Conservation (phyloP, 257 asterid genomes). For the Datura wrightii region DNA sequence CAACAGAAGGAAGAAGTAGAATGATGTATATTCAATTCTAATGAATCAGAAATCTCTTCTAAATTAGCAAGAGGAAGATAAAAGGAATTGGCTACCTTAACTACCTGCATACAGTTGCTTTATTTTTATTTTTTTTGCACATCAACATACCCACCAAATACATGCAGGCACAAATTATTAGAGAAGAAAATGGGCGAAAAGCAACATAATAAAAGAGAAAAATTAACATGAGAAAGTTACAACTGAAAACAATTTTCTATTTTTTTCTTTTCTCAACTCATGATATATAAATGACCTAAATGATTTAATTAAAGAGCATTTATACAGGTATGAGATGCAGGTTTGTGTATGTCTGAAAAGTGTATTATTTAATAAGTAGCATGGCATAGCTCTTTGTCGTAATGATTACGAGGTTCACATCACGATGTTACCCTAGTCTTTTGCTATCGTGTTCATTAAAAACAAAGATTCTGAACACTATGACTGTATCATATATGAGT, state of each 20-base stretch:
- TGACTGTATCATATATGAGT: not conserved
- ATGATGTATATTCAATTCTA: conserved; percentile 26
- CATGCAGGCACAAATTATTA: not conserved
- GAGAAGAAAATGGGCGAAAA: not conserved
- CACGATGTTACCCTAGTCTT: not conserved
- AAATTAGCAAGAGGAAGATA: conserved; percentile 27
- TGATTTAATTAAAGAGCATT: not conserved
- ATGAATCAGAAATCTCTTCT: conserved; percentile 24
- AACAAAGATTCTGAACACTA: not conserved
- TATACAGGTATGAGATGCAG: not conserved
- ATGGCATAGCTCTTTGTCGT: not conserved
- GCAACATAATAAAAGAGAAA: not conserved
- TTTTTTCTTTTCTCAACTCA: not conserved
- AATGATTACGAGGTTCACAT: not conserved
- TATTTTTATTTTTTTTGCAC: not conserved
- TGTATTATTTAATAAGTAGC: not conserved
- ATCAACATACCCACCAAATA: not conserved
- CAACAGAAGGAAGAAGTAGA: not conserved
- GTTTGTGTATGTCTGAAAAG: not conserved
- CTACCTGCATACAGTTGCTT: not conserved
- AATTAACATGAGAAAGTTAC: not conserved
- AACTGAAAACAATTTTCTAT: not conserved
- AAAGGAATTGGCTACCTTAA: conserved; percentile 17
- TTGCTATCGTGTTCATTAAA: not conserved
- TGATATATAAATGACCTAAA: not conserved